Percentiles rank a stretch among this genome's conserved stretches.
These are phyloP conservation scores for Nicotiana sylvestris DNA, from an alignment of 257 asterid genomes.

Conservation along the genomic window DNA sequence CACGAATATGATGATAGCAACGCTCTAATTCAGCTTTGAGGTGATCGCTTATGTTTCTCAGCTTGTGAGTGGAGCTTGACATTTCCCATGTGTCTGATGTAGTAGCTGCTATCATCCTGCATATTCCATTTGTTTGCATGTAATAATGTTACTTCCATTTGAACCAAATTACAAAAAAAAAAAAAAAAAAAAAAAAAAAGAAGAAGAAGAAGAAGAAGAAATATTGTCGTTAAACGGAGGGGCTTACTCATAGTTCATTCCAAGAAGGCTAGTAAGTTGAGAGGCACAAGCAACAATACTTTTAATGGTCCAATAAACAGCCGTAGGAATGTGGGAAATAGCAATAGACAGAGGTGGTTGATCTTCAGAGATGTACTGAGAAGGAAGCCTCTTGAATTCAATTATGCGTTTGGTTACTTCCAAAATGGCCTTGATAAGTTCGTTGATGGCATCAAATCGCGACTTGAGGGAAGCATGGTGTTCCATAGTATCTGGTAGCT, in stretches of 20 bases:
- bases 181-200: too few relatives aligned
- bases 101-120: constrained; percentile 44
- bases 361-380: constrained; percentile 48
- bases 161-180: too few relatives aligned
- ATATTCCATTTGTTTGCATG: neutral
- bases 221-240: neutral
- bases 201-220: too few relatives aligned
- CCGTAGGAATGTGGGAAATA: constrained; percentile 40
- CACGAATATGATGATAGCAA: constrained; percentile 57
- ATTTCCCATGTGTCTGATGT: constrained; percentile 69
- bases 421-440: constrained; percentile 46
- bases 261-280: constrained; percentile 45
- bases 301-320: constrained; percentile 70
- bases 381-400: constrained; percentile 48
- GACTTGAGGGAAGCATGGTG: constrained; percentile 36
- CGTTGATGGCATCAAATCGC: constrained; percentile 53
- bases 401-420: constrained; percentile 54
- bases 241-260: constrained; percentile 49
- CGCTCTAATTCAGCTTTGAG: constrained; percentile 47
- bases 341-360: constrained; percentile 46
- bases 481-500: constrained; percentile 49
- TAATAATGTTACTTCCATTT: neutral
- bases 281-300: constrained; percentile 67
- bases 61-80: constrained; percentile 51
- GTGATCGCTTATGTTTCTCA: constrained; percentile 45